Percentiles rank a stretch among this genome's conserved stretches.
phyloP scores from a whole-genome alignment of 176 grass and related monocot species.

The Puya raimondii region DNA sequence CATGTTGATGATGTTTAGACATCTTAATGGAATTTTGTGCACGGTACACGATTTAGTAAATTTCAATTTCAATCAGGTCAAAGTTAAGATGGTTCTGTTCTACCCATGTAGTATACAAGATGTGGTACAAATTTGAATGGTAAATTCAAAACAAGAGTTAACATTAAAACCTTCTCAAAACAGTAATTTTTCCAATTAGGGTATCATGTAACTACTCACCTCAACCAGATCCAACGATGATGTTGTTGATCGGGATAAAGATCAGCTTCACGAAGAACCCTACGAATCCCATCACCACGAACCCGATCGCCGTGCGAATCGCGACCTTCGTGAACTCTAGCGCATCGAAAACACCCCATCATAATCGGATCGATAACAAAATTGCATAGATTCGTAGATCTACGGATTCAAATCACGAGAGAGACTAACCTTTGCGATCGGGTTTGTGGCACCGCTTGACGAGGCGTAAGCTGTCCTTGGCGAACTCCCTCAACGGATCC shows the following conservation, averaged over 20 bases:
- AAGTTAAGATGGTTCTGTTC: no score
- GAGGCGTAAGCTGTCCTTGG: conserved; percentile 50
- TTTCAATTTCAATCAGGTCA: no score
- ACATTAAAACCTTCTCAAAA: no score
- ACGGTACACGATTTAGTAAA: no score
- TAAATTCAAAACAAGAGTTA: no score
- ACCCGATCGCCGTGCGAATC: conserved; percentile 56
- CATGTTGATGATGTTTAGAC: no score
- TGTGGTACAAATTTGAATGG: no score
- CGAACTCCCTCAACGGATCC: conserved; percentile 86
- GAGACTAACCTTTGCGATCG: conserved; percentile 63
- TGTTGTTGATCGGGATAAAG: conserved; percentile 88
- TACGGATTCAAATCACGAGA: not conserved
- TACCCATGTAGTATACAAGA: no score
- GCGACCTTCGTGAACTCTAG: conserved; percentile 95
- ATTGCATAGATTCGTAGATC: not conserved
- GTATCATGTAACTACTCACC: conserved; percentile 9
- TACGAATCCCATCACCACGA: conserved; percentile 80
- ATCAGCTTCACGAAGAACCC: conserved; percentile 83
- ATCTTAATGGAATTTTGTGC: no score
- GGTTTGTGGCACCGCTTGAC: conserved; percentile 62
- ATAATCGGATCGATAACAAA: not conserved
- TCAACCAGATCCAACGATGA: conserved; percentile 78
- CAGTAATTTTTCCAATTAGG: no score
- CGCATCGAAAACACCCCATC: conserved; percentile 6